phyloP scores from a whole-genome alignment of 441 rosid genomes.

The Hura crepitans region DNA sequence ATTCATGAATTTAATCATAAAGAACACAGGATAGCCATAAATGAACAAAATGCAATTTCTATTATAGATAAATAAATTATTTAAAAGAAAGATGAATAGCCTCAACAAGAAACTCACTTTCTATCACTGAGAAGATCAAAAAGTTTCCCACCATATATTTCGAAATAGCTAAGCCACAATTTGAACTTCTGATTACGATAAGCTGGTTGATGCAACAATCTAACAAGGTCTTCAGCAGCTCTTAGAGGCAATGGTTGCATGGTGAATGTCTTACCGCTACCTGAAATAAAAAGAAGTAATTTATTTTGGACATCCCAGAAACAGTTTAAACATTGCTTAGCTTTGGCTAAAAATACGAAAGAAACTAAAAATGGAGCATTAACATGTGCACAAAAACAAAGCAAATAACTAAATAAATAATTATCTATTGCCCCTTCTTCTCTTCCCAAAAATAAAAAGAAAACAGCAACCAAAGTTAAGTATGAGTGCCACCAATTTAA shows the following conservation, averaged over 20 bases:
- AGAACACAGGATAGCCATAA: not conserved
- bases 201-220: constrained; percentile 79
- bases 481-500: not conserved
- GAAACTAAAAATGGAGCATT: too few relatives aligned
- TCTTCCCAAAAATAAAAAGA: not conserved
- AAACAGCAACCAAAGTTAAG: not conserved
- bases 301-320: constrained; percentile 13
- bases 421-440: not conserved
- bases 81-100: not conserved
- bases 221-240: constrained; percentile 82
- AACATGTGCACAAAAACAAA: too few relatives aligned
- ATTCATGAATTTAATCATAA: not conserved
- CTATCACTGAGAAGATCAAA: constrained; percentile 90
- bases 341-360: constrained; percentile 8
- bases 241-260: constrained; percentile 98
- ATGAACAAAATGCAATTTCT: too few relatives aligned
- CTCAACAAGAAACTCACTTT: constrained; percentile 50
- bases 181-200: constrained; percentile 81
- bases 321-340: constrained; percentile 1
- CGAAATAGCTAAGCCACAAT: constrained; percentile 96
- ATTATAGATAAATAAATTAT: constrained; percentile 2
- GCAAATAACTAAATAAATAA: not conserved
- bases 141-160: constrained; percentile 97
- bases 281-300: constrained; percentile 42
- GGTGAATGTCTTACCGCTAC: constrained; percentile 98